Conservation (phyloP, 345 rosid genomes). For the Citrus inodora region DNA sequence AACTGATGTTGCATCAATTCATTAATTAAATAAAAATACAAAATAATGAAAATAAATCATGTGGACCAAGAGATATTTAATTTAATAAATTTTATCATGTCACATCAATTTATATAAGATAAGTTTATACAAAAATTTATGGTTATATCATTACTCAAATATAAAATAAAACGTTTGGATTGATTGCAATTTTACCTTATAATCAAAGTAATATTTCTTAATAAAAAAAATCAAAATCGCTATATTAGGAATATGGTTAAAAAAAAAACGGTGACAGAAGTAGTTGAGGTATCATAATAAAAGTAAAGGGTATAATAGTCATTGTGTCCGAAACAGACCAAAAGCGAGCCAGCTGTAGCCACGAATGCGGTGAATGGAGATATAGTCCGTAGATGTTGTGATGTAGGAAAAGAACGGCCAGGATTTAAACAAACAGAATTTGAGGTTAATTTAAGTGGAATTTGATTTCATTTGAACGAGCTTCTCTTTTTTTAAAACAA, state of each 20-base stretch:
- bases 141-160: no score
- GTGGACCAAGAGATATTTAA: rapidly evolving
- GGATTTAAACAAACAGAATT: slow-evolving; percentile 23
- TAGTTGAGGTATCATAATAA: no score
- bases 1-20: no score
- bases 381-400: slow-evolving; percentile 15
- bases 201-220: background rate
- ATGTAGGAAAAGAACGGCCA: slow-evolving; percentile 27
- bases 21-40: no score
- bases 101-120: no score
- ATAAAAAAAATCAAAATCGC: background rate
- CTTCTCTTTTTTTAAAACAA: slow-evolving; percentile 30
- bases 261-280: background rate
- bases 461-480: slow-evolving; percentile 30
- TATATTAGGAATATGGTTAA: background rate
- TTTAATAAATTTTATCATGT: no score
- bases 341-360: slow-evolving; percentile 42
- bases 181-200: background rate
- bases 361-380: slow-evolving; percentile 22
- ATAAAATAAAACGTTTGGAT: background rate
- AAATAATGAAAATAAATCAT: no score
- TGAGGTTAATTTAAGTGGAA: slow-evolving; percentile 37
- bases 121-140: rapidly evolving
- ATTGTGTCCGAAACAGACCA: background rate
- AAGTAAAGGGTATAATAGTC: slow-evolving; percentile 20